Percentiles rank a stretch among this genome's conserved stretches.
Evolutionary conservation across 106 monocot species (phyloP).

Genomic region (Dendrobium huoshanense): DNA sequence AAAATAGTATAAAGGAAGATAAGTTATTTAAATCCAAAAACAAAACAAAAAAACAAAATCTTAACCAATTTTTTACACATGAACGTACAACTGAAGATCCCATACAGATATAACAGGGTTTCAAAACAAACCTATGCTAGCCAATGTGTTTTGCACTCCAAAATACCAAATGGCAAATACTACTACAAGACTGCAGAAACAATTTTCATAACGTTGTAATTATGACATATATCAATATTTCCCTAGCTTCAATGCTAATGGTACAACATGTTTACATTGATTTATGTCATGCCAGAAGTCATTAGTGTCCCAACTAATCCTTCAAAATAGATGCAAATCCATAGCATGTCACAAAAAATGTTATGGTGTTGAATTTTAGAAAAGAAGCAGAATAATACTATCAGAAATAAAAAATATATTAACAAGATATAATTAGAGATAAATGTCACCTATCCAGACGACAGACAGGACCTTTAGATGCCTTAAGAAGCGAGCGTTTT

Average conservation of each 20-base stretch:
- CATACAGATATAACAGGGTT: background rate
- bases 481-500: constrained; percentile 41
- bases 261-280: background rate
- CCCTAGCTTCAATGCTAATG: background rate
- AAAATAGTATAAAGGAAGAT: background rate
- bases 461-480: constrained; percentile 35
- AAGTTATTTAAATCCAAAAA: background rate
- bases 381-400: background rate
- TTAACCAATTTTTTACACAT: background rate
- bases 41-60: background rate
- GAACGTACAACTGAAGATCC: background rate
- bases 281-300: background rate
- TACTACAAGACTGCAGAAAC: background rate
- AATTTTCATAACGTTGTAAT: background rate
- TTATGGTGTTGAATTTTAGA: background rate
- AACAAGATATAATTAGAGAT: background rate
- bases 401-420: background rate
- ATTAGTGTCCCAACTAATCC: background rate
- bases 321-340: background rate
- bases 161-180: background rate
- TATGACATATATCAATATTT: background rate
- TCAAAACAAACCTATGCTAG: background rate
- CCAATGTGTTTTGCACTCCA: background rate
- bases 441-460: constrained; percentile 48
- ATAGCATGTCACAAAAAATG: background rate